Evolutionary conservation across 441 rosid genomes (phyloP).

Genomic region (Adansonia grandidieri): DNA sequence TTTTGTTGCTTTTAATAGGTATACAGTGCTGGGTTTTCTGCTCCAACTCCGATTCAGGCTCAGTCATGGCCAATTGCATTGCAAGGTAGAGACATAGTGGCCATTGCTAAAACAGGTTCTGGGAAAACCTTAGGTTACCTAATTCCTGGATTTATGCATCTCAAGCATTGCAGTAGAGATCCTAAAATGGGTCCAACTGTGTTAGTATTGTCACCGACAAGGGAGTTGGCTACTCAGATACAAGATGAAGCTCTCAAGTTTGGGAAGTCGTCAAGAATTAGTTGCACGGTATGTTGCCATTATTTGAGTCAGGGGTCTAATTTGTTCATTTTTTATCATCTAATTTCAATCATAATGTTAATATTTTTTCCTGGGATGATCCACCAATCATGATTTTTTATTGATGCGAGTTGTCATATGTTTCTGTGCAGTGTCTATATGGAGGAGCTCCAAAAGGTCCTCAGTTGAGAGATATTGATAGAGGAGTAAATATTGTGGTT

Average conservation of each 20-base stretch:
- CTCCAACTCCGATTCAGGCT: constrained; percentile 99
- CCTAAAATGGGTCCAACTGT: constrained; percentile 91
- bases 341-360: too few relatives aligned
- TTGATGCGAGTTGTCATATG: constrained; percentile 22
- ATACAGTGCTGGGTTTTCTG: constrained; percentile 85
- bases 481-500: constrained; percentile 95
- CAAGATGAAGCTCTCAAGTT: constrained; percentile 93
- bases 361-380: too few relatives aligned
- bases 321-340: too few relatives aligned
- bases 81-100: constrained; percentile 91
- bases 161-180: constrained; percentile 67
- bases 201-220: constrained; percentile 91
- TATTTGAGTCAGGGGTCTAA: too few relatives aligned
- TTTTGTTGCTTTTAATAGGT: constrained; percentile 74
- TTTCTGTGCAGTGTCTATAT: constrained; percentile 71
- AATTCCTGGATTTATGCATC: constrained; percentile 78
- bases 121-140: constrained; percentile 98
- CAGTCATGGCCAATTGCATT: constrained; percentile 98
- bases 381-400: constrained; percentile 11
- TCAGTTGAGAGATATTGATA: constrained; percentile 85
- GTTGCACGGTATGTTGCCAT: constrained; percentile 68
- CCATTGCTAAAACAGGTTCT: constrained; percentile 97
- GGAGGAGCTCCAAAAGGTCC: constrained; percentile 99
- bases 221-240: constrained; percentile 98
- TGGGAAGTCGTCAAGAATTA: constrained; percentile 86